Evolutionary conservation across 371 early-diverging fungal genomes (phyloP), one percentile per base, ranked within the genome.

Genomic region (Mucor irregularis): DNA sequence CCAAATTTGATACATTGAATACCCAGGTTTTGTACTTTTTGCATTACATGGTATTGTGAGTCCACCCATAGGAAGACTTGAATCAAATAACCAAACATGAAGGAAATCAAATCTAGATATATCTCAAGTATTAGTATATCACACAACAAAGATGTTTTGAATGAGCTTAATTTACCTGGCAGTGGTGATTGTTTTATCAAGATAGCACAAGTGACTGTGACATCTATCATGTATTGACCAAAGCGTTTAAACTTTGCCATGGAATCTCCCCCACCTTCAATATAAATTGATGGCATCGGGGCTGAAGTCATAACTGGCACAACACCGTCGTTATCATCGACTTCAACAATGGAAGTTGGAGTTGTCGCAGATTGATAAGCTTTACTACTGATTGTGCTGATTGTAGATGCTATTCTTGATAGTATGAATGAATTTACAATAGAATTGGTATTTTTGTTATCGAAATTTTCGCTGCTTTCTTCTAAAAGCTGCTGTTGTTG

Each of bases 121-220:
- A n/a, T n/a, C n/a, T n/a, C n/a, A 19, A 13, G 16, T 17, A 26
- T 17, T 3, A 29, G 5, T 40, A 31, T 29, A 31, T 47, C 42
- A 35, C 9, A 49, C 29, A 35, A 25, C 9, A 43, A 11, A 26
- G 26, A 16, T 31, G 9, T 6, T 38, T 38, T 9, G 34, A 34
- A 34, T n/a, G n/a, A 21, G 35, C 39, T 42, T 26, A 45, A 17
- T 47, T 38, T 61, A 69, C 76, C 73, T 58, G 86, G 87, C 29
- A 87, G 69, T 13, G 86, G 87, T 0, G 86, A 85, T 56, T 81
- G 85, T 58, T 87, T 87, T 16, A 85, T 58, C 4, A 78, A 61
- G 11, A 85, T 71, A 0, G 87, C 87, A 34, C 69, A 64, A 2
- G 71, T 60, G 9, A 87, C 78, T 0, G 79, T 72, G 0, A 76